Percentiles rank a stretch among this genome's conserved stretches.
Evolutionary conservation across 345 rosid genomes (phyloP).

Genomic region (Gossypioides kirkii): DNA sequence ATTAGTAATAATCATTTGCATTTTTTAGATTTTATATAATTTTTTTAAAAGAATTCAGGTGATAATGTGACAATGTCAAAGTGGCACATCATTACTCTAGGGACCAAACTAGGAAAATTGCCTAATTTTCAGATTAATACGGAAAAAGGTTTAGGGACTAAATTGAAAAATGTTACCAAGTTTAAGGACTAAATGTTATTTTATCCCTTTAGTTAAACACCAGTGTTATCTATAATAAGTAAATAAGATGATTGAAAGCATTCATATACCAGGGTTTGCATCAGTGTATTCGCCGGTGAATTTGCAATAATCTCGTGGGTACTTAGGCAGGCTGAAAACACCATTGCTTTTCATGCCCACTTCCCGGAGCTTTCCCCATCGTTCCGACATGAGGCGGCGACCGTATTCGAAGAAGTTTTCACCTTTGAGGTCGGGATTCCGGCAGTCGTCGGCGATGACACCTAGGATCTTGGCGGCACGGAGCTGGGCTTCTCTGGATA

Average conservation of each 20-base stretch:
- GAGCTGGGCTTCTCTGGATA: slow-evolving; percentile 76
- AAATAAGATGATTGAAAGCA: background rate
- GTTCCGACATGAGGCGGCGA: slow-evolving; percentile 39
- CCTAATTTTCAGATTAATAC: too few species aligned
- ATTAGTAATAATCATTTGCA: too few species aligned
- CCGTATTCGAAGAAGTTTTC: slow-evolving; percentile 55
- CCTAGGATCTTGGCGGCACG: slow-evolving; percentile 69
- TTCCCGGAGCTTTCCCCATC: slow-evolving; percentile 63
- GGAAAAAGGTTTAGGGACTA: too few species aligned
- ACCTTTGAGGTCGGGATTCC: slow-evolving; percentile 8
- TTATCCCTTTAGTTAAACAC: background rate
- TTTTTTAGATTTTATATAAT: too few species aligned
- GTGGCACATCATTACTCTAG: too few species aligned
- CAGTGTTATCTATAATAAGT: background rate
- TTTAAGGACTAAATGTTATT: too few species aligned
- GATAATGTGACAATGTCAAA: too few species aligned
- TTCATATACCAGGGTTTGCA: slow-evolving; percentile 55
- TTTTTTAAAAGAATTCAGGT: too few species aligned
- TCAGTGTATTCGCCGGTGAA: slow-evolving; percentile 35
- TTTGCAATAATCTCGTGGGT: slow-evolving; percentile 51
- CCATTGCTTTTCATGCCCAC: slow-evolving; percentile 31
- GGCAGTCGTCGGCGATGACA: slow-evolving; percentile 35
- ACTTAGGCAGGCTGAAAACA: slow-evolving; percentile 43
- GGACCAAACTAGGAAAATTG: too few species aligned
- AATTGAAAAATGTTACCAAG: too few species aligned